Conservation (phyloP, 169 alveolate species). For the Plasmodium vinckei region DNA sequence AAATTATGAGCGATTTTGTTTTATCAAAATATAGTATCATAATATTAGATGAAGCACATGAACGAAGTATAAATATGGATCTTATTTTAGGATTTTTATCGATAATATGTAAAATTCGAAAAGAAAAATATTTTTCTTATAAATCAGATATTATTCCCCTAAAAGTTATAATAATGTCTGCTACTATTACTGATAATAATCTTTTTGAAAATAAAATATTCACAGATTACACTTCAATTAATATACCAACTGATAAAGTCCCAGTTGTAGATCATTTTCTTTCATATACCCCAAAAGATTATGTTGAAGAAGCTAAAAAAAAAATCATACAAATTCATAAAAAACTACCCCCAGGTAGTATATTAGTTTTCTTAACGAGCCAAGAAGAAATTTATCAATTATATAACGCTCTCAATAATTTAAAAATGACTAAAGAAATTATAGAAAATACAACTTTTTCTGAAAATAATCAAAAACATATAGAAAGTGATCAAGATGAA, state of each 20-base stretch:
- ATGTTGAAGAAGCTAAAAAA: conserved; percentile 83
- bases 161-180: conserved; percentile 98
- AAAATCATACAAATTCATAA: conserved; percentile 91
- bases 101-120: conserved; percentile 92
- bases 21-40: conserved; percentile 95
- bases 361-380: conserved; percentile 97
- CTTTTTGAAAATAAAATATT: conserved; percentile 79
- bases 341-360: conserved; percentile 97
- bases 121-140: conserved; percentile 77
- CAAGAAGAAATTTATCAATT: conserved; percentile 94
- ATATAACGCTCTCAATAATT: conserved; percentile 85
- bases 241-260: conserved; percentile 78
- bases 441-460: conserved; percentile 8
- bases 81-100: conserved; percentile 96
- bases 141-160: conserved; percentile 83
- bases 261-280: conserved; percentile 81
- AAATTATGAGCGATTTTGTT: conserved; percentile 92
- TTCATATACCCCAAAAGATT: conserved; percentile 76
- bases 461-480: conserved; percentile 1
- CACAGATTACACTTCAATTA: conserved; percentile 72
- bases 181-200: conserved; percentile 92
- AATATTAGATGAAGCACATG: conserved; percentile 99
- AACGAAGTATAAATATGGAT: conserved; percentile 98
- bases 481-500: conserved; percentile 6
- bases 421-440: conserved; percentile 79